Evolutionary conservation across 148 eudicot species (phyloP).

Genomic region (Nyssa sinensis): DNA sequence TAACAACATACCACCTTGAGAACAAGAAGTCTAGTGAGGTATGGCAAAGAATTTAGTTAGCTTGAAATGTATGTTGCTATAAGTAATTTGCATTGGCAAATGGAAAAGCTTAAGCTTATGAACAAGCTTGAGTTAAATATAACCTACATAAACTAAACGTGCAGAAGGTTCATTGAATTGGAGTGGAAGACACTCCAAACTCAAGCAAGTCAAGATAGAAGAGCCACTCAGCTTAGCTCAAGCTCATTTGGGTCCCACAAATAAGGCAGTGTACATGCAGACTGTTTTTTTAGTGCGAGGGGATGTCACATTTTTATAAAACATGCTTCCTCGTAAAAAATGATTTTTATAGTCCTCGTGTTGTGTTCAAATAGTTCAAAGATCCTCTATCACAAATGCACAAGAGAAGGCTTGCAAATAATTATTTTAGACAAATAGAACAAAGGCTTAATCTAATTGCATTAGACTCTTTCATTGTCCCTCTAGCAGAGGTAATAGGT

Average conservation of each 20-base stretch:
- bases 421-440: no score
- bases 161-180: not conserved
- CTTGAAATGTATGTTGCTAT: not conserved
- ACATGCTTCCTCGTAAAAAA: no score
- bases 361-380: no score
- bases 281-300: no score
- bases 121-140: not conserved
- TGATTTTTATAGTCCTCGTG: no score
- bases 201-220: not conserved
- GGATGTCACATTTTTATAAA: not conserved
- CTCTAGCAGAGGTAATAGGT: no score
- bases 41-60: not conserved
- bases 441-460: no score
- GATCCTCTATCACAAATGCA: no score
- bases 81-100: not conserved
- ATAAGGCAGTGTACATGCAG: not conserved
- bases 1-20: no score
- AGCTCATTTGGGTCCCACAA: not conserved
- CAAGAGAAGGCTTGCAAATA: no score
- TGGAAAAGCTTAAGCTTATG: not conserved
- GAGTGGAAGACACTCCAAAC: not conserved
- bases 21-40: not conserved
- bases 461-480: no score
- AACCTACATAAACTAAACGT: not conserved
- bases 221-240: no score